Evolutionary conservation across 805 yeast species (phyloP).

Genomic region (Yarrowia phangngaensis): DNA sequence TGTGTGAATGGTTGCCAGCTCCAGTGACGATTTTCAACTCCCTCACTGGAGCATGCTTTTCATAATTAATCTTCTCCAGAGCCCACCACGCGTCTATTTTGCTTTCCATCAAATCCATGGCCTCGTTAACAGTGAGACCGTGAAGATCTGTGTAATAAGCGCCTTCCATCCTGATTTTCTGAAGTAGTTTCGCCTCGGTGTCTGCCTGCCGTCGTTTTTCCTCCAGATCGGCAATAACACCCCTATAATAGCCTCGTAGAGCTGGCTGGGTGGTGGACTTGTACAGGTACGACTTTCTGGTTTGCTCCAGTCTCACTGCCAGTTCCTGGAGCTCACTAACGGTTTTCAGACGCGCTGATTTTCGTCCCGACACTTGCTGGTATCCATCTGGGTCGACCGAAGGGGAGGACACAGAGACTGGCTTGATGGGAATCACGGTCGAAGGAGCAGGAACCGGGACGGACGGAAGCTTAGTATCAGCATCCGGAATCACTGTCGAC

Average conservation of each 20-base stretch:
- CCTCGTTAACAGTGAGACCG: slow-evolving; percentile 19
- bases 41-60: background rate
- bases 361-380: slow-evolving; percentile 5
- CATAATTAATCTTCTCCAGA: background rate
- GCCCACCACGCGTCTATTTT: slow-evolving; percentile 20
- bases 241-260: slow-evolving; percentile 13
- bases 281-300: slow-evolving; percentile 8
- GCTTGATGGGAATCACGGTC: background rate
- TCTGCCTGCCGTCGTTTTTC: slow-evolving; percentile 9
- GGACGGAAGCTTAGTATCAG: background rate
- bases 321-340: slow-evolving; percentile 8
- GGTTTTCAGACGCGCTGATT: slow-evolving; percentile 5
- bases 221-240: slow-evolving; percentile 16
- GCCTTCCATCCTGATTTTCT: background rate
- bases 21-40: slow-evolving; percentile 29
- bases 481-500: background rate
- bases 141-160: slow-evolving; percentile 11
- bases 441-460: slow-evolving; percentile 5
- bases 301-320: slow-evolving; percentile 5
- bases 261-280: slow-evolving; percentile 4
- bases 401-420: background rate
- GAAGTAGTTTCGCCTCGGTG: slow-evolving; percentile 7
- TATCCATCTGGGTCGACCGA: slow-evolving; percentile 3
- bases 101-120: background rate
- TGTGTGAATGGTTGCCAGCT: slow-evolving; percentile 29